Percentiles rank a stretch among this genome's conserved stretches.
These are phyloP conservation scores for Gossypium gossypioides DNA, from an alignment of 441 rosid species.

Conservation along the genomic window DNA sequence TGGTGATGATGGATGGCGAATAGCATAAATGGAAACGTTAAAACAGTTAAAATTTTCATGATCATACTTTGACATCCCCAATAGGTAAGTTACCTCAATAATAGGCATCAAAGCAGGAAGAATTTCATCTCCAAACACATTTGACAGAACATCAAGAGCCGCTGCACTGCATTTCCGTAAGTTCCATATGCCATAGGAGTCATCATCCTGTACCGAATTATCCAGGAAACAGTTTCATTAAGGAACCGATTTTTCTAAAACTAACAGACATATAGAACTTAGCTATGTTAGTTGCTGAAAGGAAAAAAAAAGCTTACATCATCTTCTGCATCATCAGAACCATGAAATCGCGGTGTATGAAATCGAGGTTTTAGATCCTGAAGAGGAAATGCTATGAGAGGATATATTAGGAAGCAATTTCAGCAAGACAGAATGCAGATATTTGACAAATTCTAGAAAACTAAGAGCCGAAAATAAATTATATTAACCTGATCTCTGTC, in stretches of 20 bases:
- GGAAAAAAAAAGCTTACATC: slow-evolving; percentile 41
- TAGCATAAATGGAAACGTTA: slow-evolving; percentile 3
- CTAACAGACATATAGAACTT: slow-evolving; percentile 2
- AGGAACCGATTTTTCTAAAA: slow-evolving; percentile 13
- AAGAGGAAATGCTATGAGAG: slow-evolving; percentile 14
- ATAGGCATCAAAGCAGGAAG: slow-evolving; percentile 93
- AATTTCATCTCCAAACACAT: slow-evolving; percentile 93
- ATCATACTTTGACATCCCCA: slow-evolving; percentile 6
- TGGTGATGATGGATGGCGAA: slow-evolving; percentile 1
- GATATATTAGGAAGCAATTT: slow-evolving; percentile 5
- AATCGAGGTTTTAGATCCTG: slow-evolving; percentile 98
- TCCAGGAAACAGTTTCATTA: slow-evolving; percentile 4
- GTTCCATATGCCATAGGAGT: slow-evolving; percentile 76
- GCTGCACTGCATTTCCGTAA: slow-evolving; percentile 99
- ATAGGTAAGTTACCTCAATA: slow-evolving; percentile 48
- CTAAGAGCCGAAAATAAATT: background rate
- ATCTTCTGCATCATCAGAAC: slow-evolving; percentile 72
- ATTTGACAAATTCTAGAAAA: background rate
- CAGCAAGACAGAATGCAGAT: slow-evolving; percentile 1
- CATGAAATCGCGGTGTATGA: slow-evolving; percentile 85
- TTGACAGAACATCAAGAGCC: slow-evolving; percentile 85
- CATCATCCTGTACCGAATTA: slow-evolving; percentile 71
- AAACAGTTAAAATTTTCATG: background rate
- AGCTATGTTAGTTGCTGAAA: background rate
- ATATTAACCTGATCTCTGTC: slow-evolving; percentile 85